Percentiles rank a stretch among this genome's conserved stretches.
phyloP scores from a whole-genome alignment of 1,139 yeast genomes.

The Diutina neorugosa region DNA sequence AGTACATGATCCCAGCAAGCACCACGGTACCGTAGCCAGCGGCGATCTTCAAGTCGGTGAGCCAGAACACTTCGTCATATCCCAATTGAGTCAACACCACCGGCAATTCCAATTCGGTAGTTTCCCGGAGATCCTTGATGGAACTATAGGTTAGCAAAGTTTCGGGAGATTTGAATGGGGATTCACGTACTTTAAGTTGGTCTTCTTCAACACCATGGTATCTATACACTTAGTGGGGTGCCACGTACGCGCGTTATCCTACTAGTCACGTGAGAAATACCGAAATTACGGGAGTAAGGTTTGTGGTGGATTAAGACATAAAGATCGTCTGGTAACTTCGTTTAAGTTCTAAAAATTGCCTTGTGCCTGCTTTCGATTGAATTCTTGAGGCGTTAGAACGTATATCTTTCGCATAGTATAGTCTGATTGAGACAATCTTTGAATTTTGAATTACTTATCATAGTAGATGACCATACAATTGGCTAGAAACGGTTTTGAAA shows the following conservation, averaged over 20 bases:
- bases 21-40: conserved; percentile 59
- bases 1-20: conserved; percentile 54
- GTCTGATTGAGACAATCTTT: no score
- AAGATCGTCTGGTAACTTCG: no score
- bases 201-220: not conserved
- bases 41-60: conserved; percentile 52
- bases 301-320: no score
- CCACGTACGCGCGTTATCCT: not conserved
- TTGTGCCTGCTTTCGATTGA: no score
- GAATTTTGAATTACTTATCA: no score
- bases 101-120: conserved; percentile 38
- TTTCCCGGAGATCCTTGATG: conserved; percentile 32
- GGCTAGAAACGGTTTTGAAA: no score
- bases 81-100: conserved; percentile 42
- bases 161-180: not conserved
- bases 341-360: no score
- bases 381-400: no score
- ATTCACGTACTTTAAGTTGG: conserved; percentile 5
- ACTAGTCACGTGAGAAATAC: not conserved
- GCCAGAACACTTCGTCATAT: conserved; percentile 44
- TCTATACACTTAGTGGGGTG: not conserved
- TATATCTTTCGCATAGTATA: no score
- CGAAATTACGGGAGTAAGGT: no score
- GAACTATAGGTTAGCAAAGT: conserved; percentile 15
- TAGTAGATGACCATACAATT: no score